Evolutionary conservation across 768 basidiomycete genomes (phyloP).

Genomic region (Mycena rebaudengoi): DNA sequence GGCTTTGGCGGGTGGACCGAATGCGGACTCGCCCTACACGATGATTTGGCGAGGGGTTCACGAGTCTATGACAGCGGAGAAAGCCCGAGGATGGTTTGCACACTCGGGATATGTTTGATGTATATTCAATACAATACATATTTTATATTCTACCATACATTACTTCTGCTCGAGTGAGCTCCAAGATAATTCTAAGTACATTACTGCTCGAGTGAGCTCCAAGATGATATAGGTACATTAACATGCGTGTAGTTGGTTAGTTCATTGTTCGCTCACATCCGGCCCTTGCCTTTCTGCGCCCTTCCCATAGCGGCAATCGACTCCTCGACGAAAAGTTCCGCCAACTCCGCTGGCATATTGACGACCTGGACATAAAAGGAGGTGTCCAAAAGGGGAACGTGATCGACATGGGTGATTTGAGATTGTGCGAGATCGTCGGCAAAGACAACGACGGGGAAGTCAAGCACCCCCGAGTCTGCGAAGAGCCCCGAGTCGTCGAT

Average conservation of each 20-base stretch:
- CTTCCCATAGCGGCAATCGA: constrained; percentile 7
- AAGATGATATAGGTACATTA: constrained; percentile 14
- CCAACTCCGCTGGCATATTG: constrained; percentile 6
- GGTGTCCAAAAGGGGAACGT: neutral
- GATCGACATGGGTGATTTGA: constrained; percentile 1
- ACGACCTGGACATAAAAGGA: neutral
- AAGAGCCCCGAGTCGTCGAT: constrained; percentile 11
- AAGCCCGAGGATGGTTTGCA: constrained; percentile 39
- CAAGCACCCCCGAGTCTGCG: constrained; percentile 2
- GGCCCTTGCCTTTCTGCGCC: constrained; percentile 9
- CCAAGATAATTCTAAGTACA: constrained; percentile 6
- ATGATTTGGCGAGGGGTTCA: constrained; percentile 38
- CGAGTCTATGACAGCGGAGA: constrained; percentile 29
- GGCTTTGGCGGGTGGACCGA: constrained; percentile 18
- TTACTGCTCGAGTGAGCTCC: constrained; percentile 15
- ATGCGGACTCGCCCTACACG: constrained; percentile 27
- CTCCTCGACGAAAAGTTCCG: constrained; percentile 13
- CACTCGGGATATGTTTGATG: constrained; percentile 34
- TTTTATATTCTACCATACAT: neutral
- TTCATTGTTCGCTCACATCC: neutral
- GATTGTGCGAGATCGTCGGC: neutral
- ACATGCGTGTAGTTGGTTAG: neutral
- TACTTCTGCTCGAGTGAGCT: constrained; percentile 4
- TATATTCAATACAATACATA: neutral
- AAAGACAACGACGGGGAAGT: constrained; percentile 4